Evolutionary conservation across 345 rosid genomes (phyloP), one percentile per base, ranked within the genome.

Genomic region (Eucalyptus tenuipes): DNA sequence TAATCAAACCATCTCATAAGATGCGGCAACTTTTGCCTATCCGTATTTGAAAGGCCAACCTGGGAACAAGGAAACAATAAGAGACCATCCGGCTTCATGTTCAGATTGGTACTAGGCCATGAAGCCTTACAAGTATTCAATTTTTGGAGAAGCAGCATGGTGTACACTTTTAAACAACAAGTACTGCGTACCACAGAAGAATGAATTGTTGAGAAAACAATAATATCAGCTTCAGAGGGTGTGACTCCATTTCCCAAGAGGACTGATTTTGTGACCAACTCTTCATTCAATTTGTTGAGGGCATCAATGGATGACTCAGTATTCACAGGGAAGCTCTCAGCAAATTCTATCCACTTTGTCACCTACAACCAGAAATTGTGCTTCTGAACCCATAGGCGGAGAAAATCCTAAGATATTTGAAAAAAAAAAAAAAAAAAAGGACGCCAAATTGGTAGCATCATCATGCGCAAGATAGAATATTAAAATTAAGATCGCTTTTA

Each of bases 1-100:
- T 96, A 95, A 89, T 96, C 94, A 94, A 95, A 90, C 99, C 99
- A 97, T 93, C 99, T 94, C 90, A 93, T 80, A 40, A 96, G 93
- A 92, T 96, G 96, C 25, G 93, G 93, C 64, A 94, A 90, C 91
- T 96, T 94, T 89, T 93, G 94, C 88, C 88, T 91, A 49, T 94
- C 95, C 8, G 88, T 87, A 88, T 91, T 88, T 33, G 98, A 89
- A 89, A 95, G 94, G 86, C 90, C 95, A 89, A 90, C 88, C 99
- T 97, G 89, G 55, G 84, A 93, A 87, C 64, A 90, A 66, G 68
- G 86, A 89, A 91, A 61, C 90, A 88, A 29, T 79, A 59, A 88
- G 61, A 86, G 49, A 44, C 59, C 61, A 84, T 85, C 87, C 44
- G 5, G 84, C 24, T 75, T 75, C 16, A 20, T 40, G 84, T 75